phyloP scores from a whole-genome alignment of 352 stramenopile genomes.

The Phytopythium montanum region DNA sequence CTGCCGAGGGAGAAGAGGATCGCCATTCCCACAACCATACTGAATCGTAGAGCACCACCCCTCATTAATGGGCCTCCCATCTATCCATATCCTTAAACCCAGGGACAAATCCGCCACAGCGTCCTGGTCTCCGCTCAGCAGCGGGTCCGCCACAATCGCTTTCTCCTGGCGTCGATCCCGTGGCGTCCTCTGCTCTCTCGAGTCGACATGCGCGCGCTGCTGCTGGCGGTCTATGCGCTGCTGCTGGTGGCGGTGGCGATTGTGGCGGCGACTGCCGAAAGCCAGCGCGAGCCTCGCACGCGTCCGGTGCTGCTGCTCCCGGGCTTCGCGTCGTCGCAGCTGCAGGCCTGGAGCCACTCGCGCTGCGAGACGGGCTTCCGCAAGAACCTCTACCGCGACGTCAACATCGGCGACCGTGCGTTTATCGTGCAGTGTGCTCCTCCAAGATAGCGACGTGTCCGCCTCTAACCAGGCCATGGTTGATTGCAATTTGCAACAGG shows the following conservation, averaged over 20 bases:
- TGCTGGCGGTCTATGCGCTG: not conserved
- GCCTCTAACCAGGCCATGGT: not conserved
- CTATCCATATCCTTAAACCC: not conserved
- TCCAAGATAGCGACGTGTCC: not conserved
- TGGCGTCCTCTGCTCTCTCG: too few relatives aligned
- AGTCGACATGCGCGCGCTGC: slow-evolving; percentile 1
- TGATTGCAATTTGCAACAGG: slow-evolving; percentile 25
- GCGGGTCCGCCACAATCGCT: not conserved
- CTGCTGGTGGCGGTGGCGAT: too few relatives aligned
- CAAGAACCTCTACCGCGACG: slow-evolving; percentile 74
- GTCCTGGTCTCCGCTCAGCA: not conserved
- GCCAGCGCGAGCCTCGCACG: slow-evolving; percentile 17
- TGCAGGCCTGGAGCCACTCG: slow-evolving; percentile 65
- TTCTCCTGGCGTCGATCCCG: not conserved
- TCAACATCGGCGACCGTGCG: slow-evolving; percentile 74
- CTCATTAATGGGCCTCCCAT: not conserved
- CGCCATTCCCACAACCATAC: not conserved
- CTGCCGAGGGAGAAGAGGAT: not conserved
- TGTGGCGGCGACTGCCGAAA: too few relatives aligned
- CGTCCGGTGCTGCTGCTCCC: slow-evolving; percentile 70
- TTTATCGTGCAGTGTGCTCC: not conserved
- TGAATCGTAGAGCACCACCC: too few relatives aligned
- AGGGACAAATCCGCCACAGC: not conserved
- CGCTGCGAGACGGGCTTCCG: slow-evolving; percentile 58
- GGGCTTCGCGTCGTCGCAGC: slow-evolving; percentile 74